A percentile compares a stretch with the other conserved stretches of the same genome.
phyloP scores from a whole-genome alignment of 1,139 yeast genomes.

The Debaryomycetaceae sp. region DNA sequence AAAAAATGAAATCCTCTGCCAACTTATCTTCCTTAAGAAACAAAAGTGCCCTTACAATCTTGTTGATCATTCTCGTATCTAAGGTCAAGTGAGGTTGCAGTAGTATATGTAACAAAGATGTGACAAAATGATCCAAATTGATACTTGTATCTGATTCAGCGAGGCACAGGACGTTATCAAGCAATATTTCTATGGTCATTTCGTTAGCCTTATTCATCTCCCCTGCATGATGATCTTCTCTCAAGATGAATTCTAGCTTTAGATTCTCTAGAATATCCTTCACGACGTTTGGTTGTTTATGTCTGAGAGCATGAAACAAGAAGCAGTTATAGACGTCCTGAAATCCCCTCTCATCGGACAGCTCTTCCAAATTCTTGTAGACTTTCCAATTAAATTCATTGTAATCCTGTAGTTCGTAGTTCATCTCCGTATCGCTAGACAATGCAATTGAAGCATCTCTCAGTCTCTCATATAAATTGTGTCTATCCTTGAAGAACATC shows the following conservation, averaged over 20 bases:
- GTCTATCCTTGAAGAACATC: slow-evolving; percentile 29
- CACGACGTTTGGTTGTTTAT: slow-evolving; percentile 13
- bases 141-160: not conserved
- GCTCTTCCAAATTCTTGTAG: slow-evolving; percentile 11
- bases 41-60: slow-evolving; percentile 13
- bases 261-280: slow-evolving; percentile 12
- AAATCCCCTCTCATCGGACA: slow-evolving; percentile 8
- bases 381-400: slow-evolving; percentile 18
- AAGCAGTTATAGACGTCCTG: slow-evolving; percentile 19
- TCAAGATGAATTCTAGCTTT: slow-evolving; percentile 3
- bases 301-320: slow-evolving; percentile 25
- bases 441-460: slow-evolving; percentile 3
- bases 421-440: slow-evolving; percentile 1
- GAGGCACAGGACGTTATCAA: slow-evolving; percentile 9
- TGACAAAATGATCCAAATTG: not conserved
- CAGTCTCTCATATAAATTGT: slow-evolving; percentile 14
- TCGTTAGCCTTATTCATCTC: slow-evolving; percentile 4
- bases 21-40: slow-evolving; percentile 7
- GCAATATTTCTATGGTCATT: slow-evolving; percentile 11
- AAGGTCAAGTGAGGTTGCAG: not conserved
- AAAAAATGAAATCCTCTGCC: slow-evolving; percentile 10
- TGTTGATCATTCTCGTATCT: slow-evolving; percentile 18
- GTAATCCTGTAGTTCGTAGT: slow-evolving; percentile 1
- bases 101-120: not conserved
- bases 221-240: not conserved